A percentile compares a stretch with the other conserved stretches of the same genome.
Conservation (phyloP, 306 rosid genomes). For the Cucurbita maxima region DNA sequence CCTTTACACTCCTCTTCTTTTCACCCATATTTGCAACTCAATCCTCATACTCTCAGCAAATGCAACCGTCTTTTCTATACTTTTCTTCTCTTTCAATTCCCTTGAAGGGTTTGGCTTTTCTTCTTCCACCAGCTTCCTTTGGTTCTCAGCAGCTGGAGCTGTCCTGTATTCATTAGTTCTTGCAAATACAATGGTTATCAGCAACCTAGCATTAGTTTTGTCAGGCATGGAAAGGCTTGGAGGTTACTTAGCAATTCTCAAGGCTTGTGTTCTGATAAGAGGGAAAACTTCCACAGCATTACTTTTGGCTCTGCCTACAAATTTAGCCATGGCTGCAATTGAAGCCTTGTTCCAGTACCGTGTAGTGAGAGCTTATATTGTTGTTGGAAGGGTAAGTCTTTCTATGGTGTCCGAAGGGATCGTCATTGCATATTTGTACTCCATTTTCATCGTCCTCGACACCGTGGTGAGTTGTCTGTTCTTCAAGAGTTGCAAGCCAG, state of each 20-base stretch:
- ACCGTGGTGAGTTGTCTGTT: conserved; percentile 52
- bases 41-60: conserved; percentile 2
- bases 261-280: conserved; percentile 53
- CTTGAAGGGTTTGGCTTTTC: conserved; percentile 29
- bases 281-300: conserved; percentile 73
- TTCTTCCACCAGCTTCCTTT: conserved; percentile 24
- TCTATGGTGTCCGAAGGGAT: conserved; percentile 50
- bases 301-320: conserved; percentile 57
- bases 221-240: conserved; percentile 62
- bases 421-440: conserved; percentile 61
- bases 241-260: conserved; percentile 53
- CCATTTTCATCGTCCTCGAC: conserved; percentile 58
- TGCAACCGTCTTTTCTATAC: conserved; percentile 3
- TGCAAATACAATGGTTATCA: conserved; percentile 56
- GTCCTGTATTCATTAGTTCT: conserved; percentile 64
- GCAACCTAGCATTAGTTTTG: conserved; percentile 55
- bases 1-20: conserved; percentile 14
- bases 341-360: conserved; percentile 85
- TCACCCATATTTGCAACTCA: conserved; percentile 11
- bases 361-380: conserved; percentile 33
- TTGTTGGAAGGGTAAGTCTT: conserved; percentile 16
- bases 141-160: conserved; percentile 52
- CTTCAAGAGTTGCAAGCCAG: conserved; percentile 39
- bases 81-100: conserved; percentile 36
- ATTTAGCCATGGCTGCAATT: conserved; percentile 53